Evolutionary conservation across 2,329 filamentous ascomycete genomes (phyloP).

Genomic region (Pyricularia pennisetigena): DNA sequence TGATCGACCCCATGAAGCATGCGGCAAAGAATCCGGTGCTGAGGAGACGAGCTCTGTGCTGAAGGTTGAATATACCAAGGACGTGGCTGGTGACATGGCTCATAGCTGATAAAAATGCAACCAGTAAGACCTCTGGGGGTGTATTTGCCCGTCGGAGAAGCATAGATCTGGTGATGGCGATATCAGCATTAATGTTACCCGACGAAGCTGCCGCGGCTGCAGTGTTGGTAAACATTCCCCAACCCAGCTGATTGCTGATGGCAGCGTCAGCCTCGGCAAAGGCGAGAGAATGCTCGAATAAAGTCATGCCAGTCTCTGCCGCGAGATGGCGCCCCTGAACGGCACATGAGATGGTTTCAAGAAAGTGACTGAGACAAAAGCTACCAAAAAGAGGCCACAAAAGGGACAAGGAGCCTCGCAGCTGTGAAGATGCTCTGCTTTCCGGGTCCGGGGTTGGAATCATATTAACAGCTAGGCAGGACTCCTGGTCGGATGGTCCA

Average conservation of each 20-base stretch:
- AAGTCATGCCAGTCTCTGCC: slow-evolving; percentile 88
- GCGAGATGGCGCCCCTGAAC: slow-evolving; percentile 72
- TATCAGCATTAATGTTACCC: slow-evolving; percentile 20
- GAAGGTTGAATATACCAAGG: slow-evolving; percentile 70
- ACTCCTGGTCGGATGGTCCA: slow-evolving; percentile 62
- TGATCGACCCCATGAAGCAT: slow-evolving; percentile 79
- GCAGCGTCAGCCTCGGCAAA: slow-evolving; percentile 93
- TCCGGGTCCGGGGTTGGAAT: slow-evolving; percentile 27
- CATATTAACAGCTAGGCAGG: slow-evolving; percentile 71
- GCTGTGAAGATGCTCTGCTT: slow-evolving; percentile 33
- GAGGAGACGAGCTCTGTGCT: slow-evolving; percentile 69
- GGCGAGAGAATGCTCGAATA: slow-evolving; percentile 91
- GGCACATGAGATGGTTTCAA: slow-evolving; percentile 81
- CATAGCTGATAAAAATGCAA: slow-evolving; percentile 80
- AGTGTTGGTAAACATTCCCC: slow-evolving; percentile 49
- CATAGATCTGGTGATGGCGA: slow-evolving; percentile 50
- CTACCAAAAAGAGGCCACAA: slow-evolving; percentile 68
- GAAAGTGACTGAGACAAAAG: slow-evolving; percentile 67
- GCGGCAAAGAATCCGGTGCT: slow-evolving; percentile 86
- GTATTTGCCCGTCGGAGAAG: slow-evolving; percentile 78
- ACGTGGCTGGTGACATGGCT: slow-evolving; percentile 81
- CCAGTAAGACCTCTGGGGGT: slow-evolving; percentile 76
- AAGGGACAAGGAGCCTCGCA: slow-evolving; percentile 68
- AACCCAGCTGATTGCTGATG: slow-evolving; percentile 68
- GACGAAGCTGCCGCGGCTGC: slow-evolving; percentile 10